phyloP scores from a whole-genome alignment of 192 early-diverging fungal genomes.

The Coemansia sp. region DNA sequence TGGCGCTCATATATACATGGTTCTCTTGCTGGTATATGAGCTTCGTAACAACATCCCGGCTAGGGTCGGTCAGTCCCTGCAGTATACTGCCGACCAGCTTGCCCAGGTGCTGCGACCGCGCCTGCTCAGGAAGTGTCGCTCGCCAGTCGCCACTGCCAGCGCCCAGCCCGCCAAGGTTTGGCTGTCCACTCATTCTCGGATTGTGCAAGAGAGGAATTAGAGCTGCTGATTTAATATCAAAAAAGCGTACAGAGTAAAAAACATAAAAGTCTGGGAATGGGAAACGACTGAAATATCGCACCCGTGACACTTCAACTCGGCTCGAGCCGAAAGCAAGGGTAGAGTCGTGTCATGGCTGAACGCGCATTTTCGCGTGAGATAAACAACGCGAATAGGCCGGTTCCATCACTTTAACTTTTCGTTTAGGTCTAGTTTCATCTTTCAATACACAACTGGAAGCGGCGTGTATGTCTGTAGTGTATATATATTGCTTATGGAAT shows the following conservation, averaged over 20 bases:
- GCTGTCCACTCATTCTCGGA: conserved; percentile 30
- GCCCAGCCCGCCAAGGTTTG: conserved; percentile 10
- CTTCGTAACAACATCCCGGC: conserved; percentile 7
- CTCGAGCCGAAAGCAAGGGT: background rate
- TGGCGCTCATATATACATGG: conserved; percentile 13
- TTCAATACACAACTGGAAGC: background rate
- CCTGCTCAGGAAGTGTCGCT: conserved; percentile 16
- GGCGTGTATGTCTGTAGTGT: background rate
- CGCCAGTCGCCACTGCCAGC: conserved; percentile 32
- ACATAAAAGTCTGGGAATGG: background rate
- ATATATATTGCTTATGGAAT: conserved; percentile 22
- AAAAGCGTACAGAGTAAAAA: background rate
- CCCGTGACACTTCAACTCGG: background rate
- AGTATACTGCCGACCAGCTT: conserved; percentile 10
- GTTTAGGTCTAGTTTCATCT: background rate
- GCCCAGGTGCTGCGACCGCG: conserved; percentile 18
- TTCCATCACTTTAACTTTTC: background rate
- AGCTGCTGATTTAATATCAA: background rate
- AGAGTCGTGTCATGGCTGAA: background rate
- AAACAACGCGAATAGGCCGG: background rate
- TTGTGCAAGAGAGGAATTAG: background rate
- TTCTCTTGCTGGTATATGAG: conserved; percentile 14
- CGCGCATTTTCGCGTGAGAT: background rate
- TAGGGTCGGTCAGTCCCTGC: conserved; percentile 17
- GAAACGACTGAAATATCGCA: background rate